Base-by-base conservation (phyloP, 768 basidiomycete genomes). In the Hysterangium stoloniferum region DNA sequence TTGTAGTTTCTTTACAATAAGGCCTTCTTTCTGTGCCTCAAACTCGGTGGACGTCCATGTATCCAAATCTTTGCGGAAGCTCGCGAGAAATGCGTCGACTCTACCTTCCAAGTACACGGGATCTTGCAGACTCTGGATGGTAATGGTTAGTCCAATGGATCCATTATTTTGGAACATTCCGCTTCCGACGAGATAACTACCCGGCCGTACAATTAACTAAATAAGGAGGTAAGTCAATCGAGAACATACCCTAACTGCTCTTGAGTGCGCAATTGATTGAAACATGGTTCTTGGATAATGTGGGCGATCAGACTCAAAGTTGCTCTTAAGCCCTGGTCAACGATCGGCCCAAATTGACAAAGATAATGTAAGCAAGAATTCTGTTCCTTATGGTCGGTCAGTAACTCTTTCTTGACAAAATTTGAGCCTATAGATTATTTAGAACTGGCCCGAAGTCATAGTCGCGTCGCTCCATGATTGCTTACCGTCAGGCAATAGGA, bases 101-200 rank as follows among this genome's bases (percentile, higher is more conserved):
- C 94, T 81, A 48, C 75, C 70, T 68, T 98, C 96, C 38, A 98
- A 72, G 63, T 85, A 89, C 22, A 68, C 73, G 9, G 92, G 80
- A 9, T 73, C 70, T 48, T 81, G 82, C 68, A 96, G 92, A 61
- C 86, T 89, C 68, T 99, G 96, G 28, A 98, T 77, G 6, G 91
- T 70, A 46, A 97, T 77, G 35, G 88, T 79, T 55, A 93, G 67
- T 4, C 92, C 92, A 54, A 78, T 75, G 54, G 85, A 78, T 38
- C 77, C 80, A 3, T 77, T 71, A n/a, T 86, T 84, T 35, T 75
- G 62, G 36, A 85, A 64, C 8, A 59, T 38, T 7, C 58, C 56
- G 4, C 51, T 57, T 12, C 47, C 46, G 17, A 56, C 54, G 33
- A 34, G 9, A 34, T 34, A 34, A 17, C 33, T 34, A 17, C 9